phyloP scores from a whole-genome alignment of 495 filamentous ascomycete species.

The Lophiostoma macrostomum region DNA sequence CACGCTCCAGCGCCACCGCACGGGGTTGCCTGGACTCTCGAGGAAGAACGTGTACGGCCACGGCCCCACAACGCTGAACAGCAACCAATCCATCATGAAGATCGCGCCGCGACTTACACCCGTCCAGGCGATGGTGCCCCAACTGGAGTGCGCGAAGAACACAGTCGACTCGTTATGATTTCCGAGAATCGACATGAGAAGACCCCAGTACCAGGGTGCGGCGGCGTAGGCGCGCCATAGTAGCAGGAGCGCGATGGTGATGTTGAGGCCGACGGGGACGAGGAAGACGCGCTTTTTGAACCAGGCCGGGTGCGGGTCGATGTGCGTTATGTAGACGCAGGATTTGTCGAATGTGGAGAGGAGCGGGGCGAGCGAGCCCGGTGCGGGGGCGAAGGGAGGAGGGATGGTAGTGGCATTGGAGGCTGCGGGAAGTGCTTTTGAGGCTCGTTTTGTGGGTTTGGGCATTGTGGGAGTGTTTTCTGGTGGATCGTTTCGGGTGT shows the following conservation, averaged over 20 bases:
- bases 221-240: constrained; percentile 59
- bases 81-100: constrained; percentile 68
- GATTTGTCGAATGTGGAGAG: constrained; percentile 56
- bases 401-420: too few relatives aligned
- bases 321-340: constrained; percentile 74
- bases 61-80: constrained; percentile 63
- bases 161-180: constrained; percentile 28
- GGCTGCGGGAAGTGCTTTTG: constrained; percentile 10
- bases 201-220: constrained; percentile 61
- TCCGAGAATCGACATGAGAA: constrained; percentile 43
- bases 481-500: neutral
- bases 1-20: constrained; percentile 64
- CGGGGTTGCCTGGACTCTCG: constrained; percentile 49
- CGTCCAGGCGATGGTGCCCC: constrained; percentile 48
- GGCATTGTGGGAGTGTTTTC: constrained; percentile 5
- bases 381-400: constrained; percentile 61
- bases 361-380: constrained; percentile 58
- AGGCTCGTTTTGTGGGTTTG: constrained; percentile 17
- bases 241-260: constrained; percentile 57
- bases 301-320: constrained; percentile 60
- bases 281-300: constrained; percentile 76
- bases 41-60: constrained; percentile 75
- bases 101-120: constrained; percentile 54
- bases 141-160: constrained; percentile 45
- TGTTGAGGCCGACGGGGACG: constrained; percentile 68